Percentiles rank a stretch among this genome's conserved stretches.
Conservation (phyloP, 352 stramenopile species). For the Phytophthora rubi region DNA sequence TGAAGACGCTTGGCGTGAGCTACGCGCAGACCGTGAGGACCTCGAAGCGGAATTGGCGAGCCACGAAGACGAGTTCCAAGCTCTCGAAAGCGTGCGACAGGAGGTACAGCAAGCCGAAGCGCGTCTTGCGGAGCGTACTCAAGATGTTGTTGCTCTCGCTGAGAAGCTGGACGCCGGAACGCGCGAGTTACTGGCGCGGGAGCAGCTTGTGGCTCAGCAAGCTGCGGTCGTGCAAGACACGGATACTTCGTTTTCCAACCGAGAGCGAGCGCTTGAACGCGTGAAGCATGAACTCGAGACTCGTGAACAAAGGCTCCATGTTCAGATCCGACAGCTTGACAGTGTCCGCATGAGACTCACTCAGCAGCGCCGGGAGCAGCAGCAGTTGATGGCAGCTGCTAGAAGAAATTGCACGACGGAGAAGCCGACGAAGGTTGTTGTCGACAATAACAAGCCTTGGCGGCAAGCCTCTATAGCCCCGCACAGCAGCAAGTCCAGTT, state of each 20-base stretch:
- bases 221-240: constrained; percentile 25
- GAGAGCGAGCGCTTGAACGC: constrained; percentile 36
- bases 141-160: constrained; percentile 32
- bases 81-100: constrained; percentile 33
- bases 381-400: constrained; percentile 36
- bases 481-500: constrained; percentile 8
- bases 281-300: constrained; percentile 58
- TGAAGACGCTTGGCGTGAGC: constrained; percentile 45
- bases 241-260: constrained; percentile 22
- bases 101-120: constrained; percentile 49
- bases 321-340: constrained; percentile 67
- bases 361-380: constrained; percentile 48
- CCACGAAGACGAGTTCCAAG: constrained; percentile 58
- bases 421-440: not conserved
- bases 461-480: constrained; percentile 1
- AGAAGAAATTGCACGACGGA: constrained; percentile 19
- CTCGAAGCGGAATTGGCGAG: constrained; percentile 49
- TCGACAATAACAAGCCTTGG: constrained; percentile 35
- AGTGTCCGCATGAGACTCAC: constrained; percentile 47
- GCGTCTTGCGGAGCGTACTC: constrained; percentile 42
- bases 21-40: constrained; percentile 46
- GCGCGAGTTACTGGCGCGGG: constrained; percentile 28
- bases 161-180: constrained; percentile 33
- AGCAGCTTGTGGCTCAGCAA: constrained; percentile 39
- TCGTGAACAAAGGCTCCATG: constrained; percentile 54